Conservation (phyloP, 257 asterid species). For the Verbascum thapsus region DNA sequence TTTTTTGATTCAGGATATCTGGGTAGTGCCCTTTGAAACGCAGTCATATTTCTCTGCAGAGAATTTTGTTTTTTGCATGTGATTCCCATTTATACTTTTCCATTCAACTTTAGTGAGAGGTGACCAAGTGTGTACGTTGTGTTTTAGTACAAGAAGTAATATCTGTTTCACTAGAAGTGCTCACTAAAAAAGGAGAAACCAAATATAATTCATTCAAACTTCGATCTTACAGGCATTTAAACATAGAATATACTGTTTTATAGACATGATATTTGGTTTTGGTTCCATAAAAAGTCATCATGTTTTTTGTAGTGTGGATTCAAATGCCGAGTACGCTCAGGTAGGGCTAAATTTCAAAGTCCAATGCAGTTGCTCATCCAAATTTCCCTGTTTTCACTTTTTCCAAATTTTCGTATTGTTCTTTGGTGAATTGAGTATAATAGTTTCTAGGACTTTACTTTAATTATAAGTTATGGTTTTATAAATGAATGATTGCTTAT, state of each 20-base stretch:
- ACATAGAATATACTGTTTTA: no score
- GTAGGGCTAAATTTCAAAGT: conserved; percentile 8
- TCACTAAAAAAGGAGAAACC: neutral
- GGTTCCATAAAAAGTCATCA: neutral
- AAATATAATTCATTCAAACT: neutral
- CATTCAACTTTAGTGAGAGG: neutral
- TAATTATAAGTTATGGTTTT: neutral
- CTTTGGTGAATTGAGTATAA: conserved; percentile 9
- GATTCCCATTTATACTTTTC: neutral
- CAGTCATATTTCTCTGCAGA: neutral
- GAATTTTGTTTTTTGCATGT: neutral
- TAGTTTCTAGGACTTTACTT: conserved; percentile 4
- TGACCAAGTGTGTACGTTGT: neutral
- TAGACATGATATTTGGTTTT: neutral
- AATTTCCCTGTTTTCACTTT: neutral
- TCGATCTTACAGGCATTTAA: no score
- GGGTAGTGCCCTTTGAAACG: neutral
- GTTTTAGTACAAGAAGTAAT: neutral
- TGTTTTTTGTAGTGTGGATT: conserved; percentile 2
- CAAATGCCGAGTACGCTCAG: neutral
- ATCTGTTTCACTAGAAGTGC: neutral
- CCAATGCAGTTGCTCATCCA: neutral
- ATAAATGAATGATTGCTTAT: conserved; percentile 3
- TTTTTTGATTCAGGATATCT: neutral
- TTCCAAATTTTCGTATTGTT: neutral